Conservation (phyloP, 2,329 filamentous ascomycete genomes). For the Neopestalotiopsis rosae region DNA sequence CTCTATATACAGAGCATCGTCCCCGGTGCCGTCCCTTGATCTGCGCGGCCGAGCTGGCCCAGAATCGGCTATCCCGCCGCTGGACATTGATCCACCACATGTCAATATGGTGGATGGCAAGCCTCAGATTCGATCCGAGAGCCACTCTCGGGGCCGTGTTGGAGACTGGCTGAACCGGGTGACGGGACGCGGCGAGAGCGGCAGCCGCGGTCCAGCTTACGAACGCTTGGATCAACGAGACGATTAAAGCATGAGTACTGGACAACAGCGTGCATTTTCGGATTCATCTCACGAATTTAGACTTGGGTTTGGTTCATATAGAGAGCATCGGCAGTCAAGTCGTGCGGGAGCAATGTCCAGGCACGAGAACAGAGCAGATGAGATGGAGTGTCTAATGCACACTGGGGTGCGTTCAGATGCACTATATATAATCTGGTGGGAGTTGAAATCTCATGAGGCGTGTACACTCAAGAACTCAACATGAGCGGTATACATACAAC, state of each 20-base stretch:
- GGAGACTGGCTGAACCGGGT: conserved; percentile 55
- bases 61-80: conserved; percentile 75
- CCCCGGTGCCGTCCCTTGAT: conserved; percentile 80
- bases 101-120: conserved; percentile 56
- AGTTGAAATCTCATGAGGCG: not conserved
- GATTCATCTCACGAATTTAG: conserved; percentile 25
- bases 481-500: not conserved
- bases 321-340: conserved; percentile 13
- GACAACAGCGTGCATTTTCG: not conserved
- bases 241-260: conserved; percentile 32
- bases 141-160: conserved; percentile 43
- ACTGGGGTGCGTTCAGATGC: not conserved
- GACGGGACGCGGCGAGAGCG: conserved; percentile 40
- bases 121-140: conserved; percentile 41
- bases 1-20: conserved; percentile 78
- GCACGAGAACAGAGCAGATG: not conserved
- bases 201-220: conserved; percentile 41
- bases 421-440: not conserved
- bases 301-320: conserved; percentile 21
- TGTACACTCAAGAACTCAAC: not conserved
- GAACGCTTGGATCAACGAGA: conserved; percentile 46
- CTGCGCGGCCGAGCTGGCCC: conserved; percentile 65
- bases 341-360: not conserved
- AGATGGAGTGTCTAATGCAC: not conserved
- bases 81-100: conserved; percentile 81